Evolutionary conservation across 2,329 filamentous ascomycete species (phyloP), one percentile per base, ranked within the genome.

Genomic region (Fusarium beomiforme): DNA sequence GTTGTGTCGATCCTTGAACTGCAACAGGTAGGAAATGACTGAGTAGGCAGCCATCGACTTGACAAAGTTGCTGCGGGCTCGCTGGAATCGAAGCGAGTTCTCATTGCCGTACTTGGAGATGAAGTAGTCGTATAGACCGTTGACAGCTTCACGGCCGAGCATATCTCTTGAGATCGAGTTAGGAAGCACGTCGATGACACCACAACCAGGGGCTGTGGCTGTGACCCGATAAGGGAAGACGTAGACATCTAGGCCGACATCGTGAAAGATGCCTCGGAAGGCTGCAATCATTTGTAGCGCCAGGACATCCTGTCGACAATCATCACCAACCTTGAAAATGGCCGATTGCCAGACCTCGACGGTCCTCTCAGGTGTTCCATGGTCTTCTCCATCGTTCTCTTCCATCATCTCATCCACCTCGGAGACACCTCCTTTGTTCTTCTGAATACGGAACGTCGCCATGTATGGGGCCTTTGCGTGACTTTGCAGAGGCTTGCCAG

Each of bases 31-130:
- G 1, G 94, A 97, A 72, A 99, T 98, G 77, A 99, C 92, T 21
- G 93, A 97, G 85, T 99, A 99, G 16, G 96, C 97, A 1, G 97
- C 96, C 96, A 99, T 98, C 79, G 92, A 96, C 85, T 99, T 99
- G 82, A 99, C 95, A 79, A 99, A 99, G 82, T 98, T 98, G 83
- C 89, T 95, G 69, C 96, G 92, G 14, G 96, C 96, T 80, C 95
- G 92, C 82, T 99, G 97, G 86, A 98, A 99, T 41, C 91, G 91
- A 53, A 97, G 91, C 3, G 93, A 97, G 80, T 98, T 94, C 81
- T 98, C 95, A 76, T 96, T 96, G 72, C 96, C 96, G 79, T 99
- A 99, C 81, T 97, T 98, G 75, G 93, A 95, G 63, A 98, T 88
- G 79, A 99, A 99, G 84, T 99, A 99, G 79, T 99, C 96, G 82